Evolutionary conservation across 1,139 yeast species (phyloP).

Genomic region (Yamadazyma buinensis): DNA sequence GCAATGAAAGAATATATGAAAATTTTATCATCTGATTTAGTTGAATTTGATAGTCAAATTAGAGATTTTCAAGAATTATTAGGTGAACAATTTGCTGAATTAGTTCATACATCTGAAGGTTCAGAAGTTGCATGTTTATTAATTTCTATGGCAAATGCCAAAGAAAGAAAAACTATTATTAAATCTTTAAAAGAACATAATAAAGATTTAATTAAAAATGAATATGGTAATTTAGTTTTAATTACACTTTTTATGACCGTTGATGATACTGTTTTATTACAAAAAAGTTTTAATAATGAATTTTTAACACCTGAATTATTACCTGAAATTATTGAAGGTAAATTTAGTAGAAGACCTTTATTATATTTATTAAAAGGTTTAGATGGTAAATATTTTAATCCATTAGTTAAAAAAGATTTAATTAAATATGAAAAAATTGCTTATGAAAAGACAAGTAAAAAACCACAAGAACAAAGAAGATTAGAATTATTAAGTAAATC

Average conservation of each 20-base stretch:
- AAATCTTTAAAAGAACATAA: slow-evolving; percentile 73
- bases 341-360: slow-evolving; percentile 86
- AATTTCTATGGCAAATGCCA: slow-evolving; percentile 82
- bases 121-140: slow-evolving; percentile 82
- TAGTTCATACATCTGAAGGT: slow-evolving; percentile 95
- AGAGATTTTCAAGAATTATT: slow-evolving; percentile 81
- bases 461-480: slow-evolving; percentile 76
- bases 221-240: slow-evolving; percentile 79
- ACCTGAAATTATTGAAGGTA: slow-evolving; percentile 59
- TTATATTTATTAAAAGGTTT: slow-evolving; percentile 76
- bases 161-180: slow-evolving; percentile 81
- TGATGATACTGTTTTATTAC: slow-evolving; percentile 86
- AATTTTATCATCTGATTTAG: slow-evolving; percentile 53
- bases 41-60: slow-evolving; percentile 53
- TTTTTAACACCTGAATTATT: slow-evolving; percentile 53
- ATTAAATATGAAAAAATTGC: slow-evolving; percentile 63
- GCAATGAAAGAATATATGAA: slow-evolving; percentile 88
- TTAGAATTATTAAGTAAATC: slow-evolving; percentile 63
- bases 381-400: slow-evolving; percentile 80
- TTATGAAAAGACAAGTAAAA: slow-evolving; percentile 69
- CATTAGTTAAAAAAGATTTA: slow-evolving; percentile 59
- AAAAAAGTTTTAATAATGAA: slow-evolving; percentile 66
- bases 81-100: slow-evolving; percentile 86
- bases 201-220: slow-evolving; percentile 72
- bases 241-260: slow-evolving; percentile 80